Evolutionary conservation across 1,284 basidiomycete species (phyloP), one percentile per base, ranked within the genome.

Genomic region (Fistulina hepatica): DNA sequence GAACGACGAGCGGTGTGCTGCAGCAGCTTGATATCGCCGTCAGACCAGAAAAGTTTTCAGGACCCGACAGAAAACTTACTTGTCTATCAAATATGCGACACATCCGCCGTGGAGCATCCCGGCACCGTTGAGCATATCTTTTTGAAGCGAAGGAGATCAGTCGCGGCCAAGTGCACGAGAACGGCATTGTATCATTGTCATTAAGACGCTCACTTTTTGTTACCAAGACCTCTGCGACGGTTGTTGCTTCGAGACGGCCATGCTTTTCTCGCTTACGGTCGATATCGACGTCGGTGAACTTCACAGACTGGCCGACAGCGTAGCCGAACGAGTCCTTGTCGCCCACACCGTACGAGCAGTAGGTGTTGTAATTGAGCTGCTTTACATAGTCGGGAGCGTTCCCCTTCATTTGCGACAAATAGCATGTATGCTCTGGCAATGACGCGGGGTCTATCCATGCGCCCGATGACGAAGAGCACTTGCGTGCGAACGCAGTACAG

Each of bases 91-190:
- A 53, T 80, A 81, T 33, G 76, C 73, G 25, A 81, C 52, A 38
- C 76, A 79, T 28, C 75, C 79, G 11, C 80, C 79, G 44, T 82
- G 79, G 20, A 81, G 61, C 67, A 78, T 76, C 2, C 75, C 74
- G 21, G 76, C 75, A 11, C 79, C 79, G 46, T 82, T 81, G 20
- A 81, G 59, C 76, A 81, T 80, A 43, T 68, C 78, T 78, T n/a
- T n/a, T n/a, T n/a, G n/a, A 40, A 34, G 34, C 15, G 27, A 35
- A n/a, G 33, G 45, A 36, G 45, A 43, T 33, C 19, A 42, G 33
- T 7, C 31, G 33, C 41, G 22, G 33, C 22, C 26, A 34, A 40
- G 30, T 13, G 9, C 15, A 15, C 12, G 17, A 33, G 35, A 33
- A 20, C 21, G 15, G 20, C 16, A 35, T 13, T 19, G 34, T 31